phyloP scores from a whole-genome alignment of 164 flowering plant genomes.

The Sedum album region DNA sequence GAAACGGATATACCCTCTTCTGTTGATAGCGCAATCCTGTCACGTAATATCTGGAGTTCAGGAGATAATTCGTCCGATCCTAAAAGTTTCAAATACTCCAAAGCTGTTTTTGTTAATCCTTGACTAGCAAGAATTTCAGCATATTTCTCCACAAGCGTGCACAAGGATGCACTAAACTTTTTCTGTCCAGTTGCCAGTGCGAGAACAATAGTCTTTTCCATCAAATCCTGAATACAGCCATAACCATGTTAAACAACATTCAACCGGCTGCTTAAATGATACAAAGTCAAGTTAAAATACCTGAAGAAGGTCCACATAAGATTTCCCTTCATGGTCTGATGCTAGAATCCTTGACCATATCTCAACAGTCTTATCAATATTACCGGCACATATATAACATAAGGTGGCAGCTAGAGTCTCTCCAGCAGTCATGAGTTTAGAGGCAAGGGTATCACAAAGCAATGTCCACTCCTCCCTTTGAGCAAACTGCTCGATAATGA shows the following conservation, averaged over 20 bases:
- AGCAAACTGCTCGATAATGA: constrained; percentile 51
- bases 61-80: constrained; percentile 75
- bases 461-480: constrained; percentile 66
- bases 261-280: not conserved
- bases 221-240: constrained; percentile 53
- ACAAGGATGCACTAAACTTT: constrained; percentile 64
- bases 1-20: not conserved
- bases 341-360: constrained; percentile 76
- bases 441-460: constrained; percentile 50
- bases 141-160: constrained; percentile 89
- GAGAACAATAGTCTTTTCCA: constrained; percentile 94
- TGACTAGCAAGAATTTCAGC: constrained; percentile 93
- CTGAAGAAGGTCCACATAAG: constrained; percentile 88
- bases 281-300: constrained; percentile 21
- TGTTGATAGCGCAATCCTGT: constrained; percentile 59
- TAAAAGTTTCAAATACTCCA: constrained; percentile 81
- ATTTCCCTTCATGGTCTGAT: constrained; percentile 48
- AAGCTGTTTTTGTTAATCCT: constrained; percentile 79
- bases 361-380: constrained; percentile 49
- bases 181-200: constrained; percentile 89
- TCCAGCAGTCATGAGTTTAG: constrained; percentile 64
- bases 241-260: not conserved
- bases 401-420: constrained; percentile 84
- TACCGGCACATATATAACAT: constrained; percentile 72
- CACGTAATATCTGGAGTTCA: constrained; percentile 70